Evolutionary conservation across 768 basidiomycete genomes (phyloP).

Genomic region (Guyanaporus albipodus): DNA sequence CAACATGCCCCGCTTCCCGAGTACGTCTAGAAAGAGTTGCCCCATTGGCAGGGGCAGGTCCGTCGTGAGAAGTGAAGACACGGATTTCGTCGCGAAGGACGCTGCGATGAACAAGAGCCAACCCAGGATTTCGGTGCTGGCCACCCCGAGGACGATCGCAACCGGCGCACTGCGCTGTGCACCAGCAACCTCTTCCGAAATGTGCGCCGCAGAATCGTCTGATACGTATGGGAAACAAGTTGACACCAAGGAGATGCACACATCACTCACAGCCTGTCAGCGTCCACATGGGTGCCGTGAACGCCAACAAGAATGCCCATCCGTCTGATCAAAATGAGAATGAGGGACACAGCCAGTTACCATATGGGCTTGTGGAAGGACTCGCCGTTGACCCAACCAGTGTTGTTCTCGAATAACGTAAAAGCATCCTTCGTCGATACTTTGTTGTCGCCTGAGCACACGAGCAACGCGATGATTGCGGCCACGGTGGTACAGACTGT

Average conservation of each 20-base stretch:
- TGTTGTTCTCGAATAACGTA: slow-evolving; percentile 66
- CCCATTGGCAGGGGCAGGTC: slow-evolving; percentile 65
- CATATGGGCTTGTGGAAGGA: not conserved
- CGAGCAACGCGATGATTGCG: slow-evolving; percentile 57
- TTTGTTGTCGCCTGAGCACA: slow-evolving; percentile 49
- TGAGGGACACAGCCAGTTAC: not conserved
- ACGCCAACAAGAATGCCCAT: slow-evolving; percentile 70
- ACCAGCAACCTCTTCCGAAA: slow-evolving; percentile 67
- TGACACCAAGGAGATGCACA: not conserved
- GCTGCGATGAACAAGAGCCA: slow-evolving; percentile 65
- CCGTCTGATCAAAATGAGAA: slow-evolving; percentile 41
- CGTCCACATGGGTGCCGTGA: slow-evolving; percentile 78
- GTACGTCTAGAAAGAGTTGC: slow-evolving; percentile 59
- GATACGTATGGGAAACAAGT: not conserved
- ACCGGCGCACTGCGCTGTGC: slow-evolving; percentile 63
- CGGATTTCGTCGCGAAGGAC: slow-evolving; percentile 59
- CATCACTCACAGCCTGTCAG: slow-evolving; percentile 73
- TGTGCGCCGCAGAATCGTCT: slow-evolving; percentile 78
- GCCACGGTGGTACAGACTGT: slow-evolving; percentile 63
- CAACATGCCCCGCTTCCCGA: slow-evolving; percentile 70
- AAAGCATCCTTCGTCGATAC: slow-evolving; percentile 70
- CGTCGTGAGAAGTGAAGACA: slow-evolving; percentile 45
- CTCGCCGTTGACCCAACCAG: slow-evolving; percentile 62
- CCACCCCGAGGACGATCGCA: slow-evolving; percentile 64
- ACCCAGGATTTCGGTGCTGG: slow-evolving; percentile 54